Conservation (phyloP, 1,284 basidiomycete genomes). For the Clitocybe nebularis region DNA sequence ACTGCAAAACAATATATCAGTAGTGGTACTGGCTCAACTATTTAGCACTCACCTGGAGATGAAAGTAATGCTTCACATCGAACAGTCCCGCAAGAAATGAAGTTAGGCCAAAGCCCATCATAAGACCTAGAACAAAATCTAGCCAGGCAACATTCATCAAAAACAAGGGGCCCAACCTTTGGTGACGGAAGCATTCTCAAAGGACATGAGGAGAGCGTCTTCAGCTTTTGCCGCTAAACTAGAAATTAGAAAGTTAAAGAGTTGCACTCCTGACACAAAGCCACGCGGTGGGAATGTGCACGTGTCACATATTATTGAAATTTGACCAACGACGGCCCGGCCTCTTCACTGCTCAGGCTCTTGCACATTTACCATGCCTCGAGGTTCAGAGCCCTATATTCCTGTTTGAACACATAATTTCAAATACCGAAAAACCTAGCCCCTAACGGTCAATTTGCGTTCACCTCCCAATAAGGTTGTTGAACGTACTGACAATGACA, state of each 20-base stretch:
- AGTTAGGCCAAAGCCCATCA: conserved; percentile 64
- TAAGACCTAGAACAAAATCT: conserved; percentile 55
- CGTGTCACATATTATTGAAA: neutral
- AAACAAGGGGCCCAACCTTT: conserved; percentile 49
- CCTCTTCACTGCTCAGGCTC: too few relatives aligned
- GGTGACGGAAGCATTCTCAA: conserved; percentile 73
- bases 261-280: neutral
- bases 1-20: conserved; percentile 36
- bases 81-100: conserved; percentile 75
- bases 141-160: neutral
- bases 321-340: neutral
- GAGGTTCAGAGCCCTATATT: neutral
- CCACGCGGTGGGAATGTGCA: neutral
- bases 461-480: too few relatives aligned
- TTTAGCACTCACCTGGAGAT: conserved; percentile 60
- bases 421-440: too few relatives aligned
- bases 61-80: conserved; percentile 84
- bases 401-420: neutral
- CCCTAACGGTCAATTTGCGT: neutral
- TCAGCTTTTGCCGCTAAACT: conserved; percentile 1
- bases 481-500: too few relatives aligned
- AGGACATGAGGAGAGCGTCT: conserved; percentile 49
- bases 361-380: neutral
- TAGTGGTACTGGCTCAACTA: too few relatives aligned
- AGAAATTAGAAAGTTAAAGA: conserved; percentile 8